phyloP scores from a whole-genome alignment of 2,329 filamentous ascomycete genomes.

The Aquanectria penicillioides region DNA sequence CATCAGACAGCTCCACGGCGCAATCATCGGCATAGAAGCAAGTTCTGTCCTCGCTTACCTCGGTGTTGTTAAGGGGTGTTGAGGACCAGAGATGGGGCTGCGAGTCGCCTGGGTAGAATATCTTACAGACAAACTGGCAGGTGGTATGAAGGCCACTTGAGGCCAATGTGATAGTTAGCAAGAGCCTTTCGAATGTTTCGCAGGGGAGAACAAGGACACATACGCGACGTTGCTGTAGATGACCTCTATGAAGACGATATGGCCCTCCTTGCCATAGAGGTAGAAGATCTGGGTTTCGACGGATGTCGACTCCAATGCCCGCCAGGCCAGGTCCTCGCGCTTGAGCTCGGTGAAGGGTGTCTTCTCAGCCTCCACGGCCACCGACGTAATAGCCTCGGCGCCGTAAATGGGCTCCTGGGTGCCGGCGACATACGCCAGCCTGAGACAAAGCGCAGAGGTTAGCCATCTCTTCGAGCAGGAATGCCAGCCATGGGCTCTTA shows the following conservation, averaged over 20 bases:
- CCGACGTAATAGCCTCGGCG: conserved; percentile 84
- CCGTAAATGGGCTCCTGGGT: conserved; percentile 98
- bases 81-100: conserved; percentile 86
- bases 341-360: conserved; percentile 83
- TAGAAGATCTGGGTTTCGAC: conserved; percentile 98
- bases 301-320: conserved; percentile 81
- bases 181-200: not conserved
- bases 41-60: conserved; percentile 85
- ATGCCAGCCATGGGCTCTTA: conserved; percentile 55
- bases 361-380: conserved; percentile 81
- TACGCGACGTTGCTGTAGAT: conserved; percentile 99
- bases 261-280: conserved; percentile 80
- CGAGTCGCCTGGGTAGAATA: conserved; percentile 80
- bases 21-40: conserved; percentile 89
- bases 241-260: conserved; percentile 83
- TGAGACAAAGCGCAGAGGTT: conserved; percentile 44
- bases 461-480: conserved; percentile 14
- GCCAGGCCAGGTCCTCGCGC: conserved; percentile 85
- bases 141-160: conserved; percentile 87
- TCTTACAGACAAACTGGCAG: conserved; percentile 92
- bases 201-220: conserved; percentile 44
- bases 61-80: conserved; percentile 79
- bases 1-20: conserved; percentile 85
- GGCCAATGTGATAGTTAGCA: conserved; percentile 18
- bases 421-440: conserved; percentile 83